A percentile compares a stretch with the other conserved stretches of the same genome.
phyloP scores from a whole-genome alignment of 441 rosid genomes.

The Adansonia rubrostipa region DNA sequence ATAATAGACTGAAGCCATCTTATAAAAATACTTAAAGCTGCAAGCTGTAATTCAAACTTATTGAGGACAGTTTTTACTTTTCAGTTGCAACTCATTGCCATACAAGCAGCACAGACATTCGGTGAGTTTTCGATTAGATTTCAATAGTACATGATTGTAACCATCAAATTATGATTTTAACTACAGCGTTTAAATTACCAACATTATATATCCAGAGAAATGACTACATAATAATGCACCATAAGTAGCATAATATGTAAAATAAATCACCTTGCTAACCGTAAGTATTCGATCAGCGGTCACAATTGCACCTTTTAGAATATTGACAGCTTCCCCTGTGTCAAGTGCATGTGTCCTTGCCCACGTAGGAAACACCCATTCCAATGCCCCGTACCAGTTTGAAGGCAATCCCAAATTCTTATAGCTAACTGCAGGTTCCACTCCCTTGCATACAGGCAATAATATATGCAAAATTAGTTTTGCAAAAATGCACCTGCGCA shows the following conservation, averaged over 20 bases:
- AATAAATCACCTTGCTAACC: slow-evolving; percentile 82
- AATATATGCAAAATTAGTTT: slow-evolving; percentile 3
- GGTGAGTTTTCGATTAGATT: slow-evolving; percentile 8
- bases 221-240: not conserved
- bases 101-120: not conserved
- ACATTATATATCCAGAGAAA: slow-evolving; percentile 10
- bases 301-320: slow-evolving; percentile 94
- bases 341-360: slow-evolving; percentile 99
- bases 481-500: not conserved
- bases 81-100: slow-evolving; percentile 21
- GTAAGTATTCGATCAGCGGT: slow-evolving; percentile 89
- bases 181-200: slow-evolving; percentile 1
- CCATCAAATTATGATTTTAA: slow-evolving; percentile 12
- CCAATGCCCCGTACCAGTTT: slow-evolving; percentile 92
- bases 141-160: not conserved
- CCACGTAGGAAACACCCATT: slow-evolving; percentile 96
- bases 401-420: slow-evolving; percentile 76
- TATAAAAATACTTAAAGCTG: not conserved
- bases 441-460: slow-evolving; percentile 62
- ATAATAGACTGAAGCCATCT: slow-evolving; percentile 16
- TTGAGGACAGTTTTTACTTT: not conserved
- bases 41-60: not conserved
- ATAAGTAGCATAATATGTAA: slow-evolving; percentile 13
- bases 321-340: slow-evolving; percentile 94
- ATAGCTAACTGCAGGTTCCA: slow-evolving; percentile 80